phyloP scores from a whole-genome alignment of 805 yeast species.

The Ogataea sp. region DNA sequence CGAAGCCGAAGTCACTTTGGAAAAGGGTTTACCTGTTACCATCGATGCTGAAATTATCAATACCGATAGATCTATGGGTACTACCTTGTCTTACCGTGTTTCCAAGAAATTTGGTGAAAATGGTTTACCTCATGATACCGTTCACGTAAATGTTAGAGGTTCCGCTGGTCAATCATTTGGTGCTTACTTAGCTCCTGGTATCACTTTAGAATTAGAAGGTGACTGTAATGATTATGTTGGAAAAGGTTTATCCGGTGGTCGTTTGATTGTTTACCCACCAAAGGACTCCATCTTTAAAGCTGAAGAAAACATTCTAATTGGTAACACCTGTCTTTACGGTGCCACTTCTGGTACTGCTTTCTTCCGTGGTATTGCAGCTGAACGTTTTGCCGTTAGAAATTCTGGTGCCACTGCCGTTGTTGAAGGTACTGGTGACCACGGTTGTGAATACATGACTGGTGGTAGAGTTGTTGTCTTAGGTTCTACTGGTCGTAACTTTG shows the following conservation, averaged over 20 bases:
- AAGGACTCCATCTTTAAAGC: slow-evolving; percentile 76
- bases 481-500: slow-evolving; percentile 84
- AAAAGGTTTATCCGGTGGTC: slow-evolving; percentile 94
- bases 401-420: slow-evolving; percentile 97
- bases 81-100: slow-evolving; percentile 88
- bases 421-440: slow-evolving; percentile 97
- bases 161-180: slow-evolving; percentile 99
- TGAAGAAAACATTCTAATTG: slow-evolving; percentile 92
- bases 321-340: slow-evolving; percentile 97
- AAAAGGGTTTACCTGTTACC: slow-evolving; percentile 91
- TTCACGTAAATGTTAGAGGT: slow-evolving; percentile 85
- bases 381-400: slow-evolving; percentile 96
- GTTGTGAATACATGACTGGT: slow-evolving; percentile 99
- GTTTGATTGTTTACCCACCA: slow-evolving; percentile 88
- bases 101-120: slow-evolving; percentile 89
- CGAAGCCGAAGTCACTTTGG: slow-evolving; percentile 92
- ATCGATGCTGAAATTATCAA: slow-evolving; percentile 90
- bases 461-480: slow-evolving; percentile 95
- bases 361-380: slow-evolving; percentile 96
- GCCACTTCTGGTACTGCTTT: slow-evolving; percentile 94
- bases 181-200: slow-evolving; percentile 94
- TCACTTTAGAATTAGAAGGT: slow-evolving; percentile 92
- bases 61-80: slow-evolving; percentile 94
- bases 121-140: slow-evolving; percentile 93
- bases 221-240: slow-evolving; percentile 98